A percentile compares a stretch with the other conserved stretches of the same genome.
Evolutionary conservation across 192 early-diverging fungal genomes (phyloP).

Genomic region (Coemansia sp.): DNA sequence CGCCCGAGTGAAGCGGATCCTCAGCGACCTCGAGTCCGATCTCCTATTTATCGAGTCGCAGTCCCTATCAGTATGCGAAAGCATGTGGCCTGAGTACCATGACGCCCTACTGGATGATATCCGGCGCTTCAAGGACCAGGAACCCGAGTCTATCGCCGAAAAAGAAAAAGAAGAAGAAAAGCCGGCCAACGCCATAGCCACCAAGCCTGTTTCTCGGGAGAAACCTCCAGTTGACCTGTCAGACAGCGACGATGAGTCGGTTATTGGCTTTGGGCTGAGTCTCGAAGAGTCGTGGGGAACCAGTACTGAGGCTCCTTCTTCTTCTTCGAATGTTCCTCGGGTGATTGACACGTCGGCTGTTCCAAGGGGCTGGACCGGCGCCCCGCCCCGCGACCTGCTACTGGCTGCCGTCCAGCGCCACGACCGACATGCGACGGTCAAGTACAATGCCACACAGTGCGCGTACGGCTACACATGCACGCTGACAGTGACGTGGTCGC

Average conservation of each 20-base stretch:
- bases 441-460: background rate
- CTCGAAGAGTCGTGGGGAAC: background rate
- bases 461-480: conserved; percentile 6
- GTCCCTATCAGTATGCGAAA: conserved; percentile 14
- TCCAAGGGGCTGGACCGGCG: conserved; percentile 22
- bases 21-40: conserved; percentile 23
- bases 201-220: background rate
- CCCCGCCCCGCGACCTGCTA: conserved; percentile 9
- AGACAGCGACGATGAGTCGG: background rate
- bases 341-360: conserved; percentile 9
- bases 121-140: background rate
- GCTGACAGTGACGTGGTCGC: conserved; percentile 14
- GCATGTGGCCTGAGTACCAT: conserved; percentile 28
- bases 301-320: background rate
- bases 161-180: background rate
- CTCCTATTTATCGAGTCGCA: conserved; percentile 7
- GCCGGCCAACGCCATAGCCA: background rate
- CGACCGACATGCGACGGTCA: conserved; percentile 18
- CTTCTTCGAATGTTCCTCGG: background rate
- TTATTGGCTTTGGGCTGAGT: background rate
- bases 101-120: conserved; percentile 26
- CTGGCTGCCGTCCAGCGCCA: background rate
- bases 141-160: background rate
- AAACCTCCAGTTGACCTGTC: background rate
- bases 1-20: background rate